Conservation (phyloP, 345 rosid genomes). For the Corchorus olitorius region DNA sequence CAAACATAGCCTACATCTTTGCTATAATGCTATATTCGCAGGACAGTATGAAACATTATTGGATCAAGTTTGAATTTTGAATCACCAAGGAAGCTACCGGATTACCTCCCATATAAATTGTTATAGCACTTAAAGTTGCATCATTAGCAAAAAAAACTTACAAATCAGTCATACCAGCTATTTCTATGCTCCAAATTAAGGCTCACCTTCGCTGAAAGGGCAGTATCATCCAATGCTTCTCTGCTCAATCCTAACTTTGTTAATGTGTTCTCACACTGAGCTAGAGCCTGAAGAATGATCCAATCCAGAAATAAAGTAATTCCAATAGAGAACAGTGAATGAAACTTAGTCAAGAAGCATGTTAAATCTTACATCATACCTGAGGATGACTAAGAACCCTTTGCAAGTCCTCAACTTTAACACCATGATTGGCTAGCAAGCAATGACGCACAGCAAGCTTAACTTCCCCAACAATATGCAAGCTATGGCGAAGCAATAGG, state of each 20-base stretch:
- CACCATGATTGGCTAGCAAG: conserved; percentile 88
- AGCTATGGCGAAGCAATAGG: conserved; percentile 82
- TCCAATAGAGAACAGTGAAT: background rate
- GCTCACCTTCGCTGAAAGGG: conserved; percentile 94
- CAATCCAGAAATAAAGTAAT: background rate
- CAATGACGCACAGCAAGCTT: conserved; percentile 90
- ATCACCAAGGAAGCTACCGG: background rate
- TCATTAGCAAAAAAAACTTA: background rate
- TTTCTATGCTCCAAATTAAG: conserved; percentile 10
- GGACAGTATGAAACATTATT: conserved; percentile 5
- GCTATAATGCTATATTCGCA: background rate
- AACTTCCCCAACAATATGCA: conserved; percentile 98
- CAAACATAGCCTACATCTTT: background rate
- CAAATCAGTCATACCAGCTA: background rate
- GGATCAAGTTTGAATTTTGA: background rate
- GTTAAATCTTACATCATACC: conserved; percentile 40
- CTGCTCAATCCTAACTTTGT: conserved; percentile 79
- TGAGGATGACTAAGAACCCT: conserved; percentile 99
- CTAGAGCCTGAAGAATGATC: conserved; percentile 71
- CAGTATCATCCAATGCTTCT: conserved; percentile 95
- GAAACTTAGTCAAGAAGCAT: conserved; percentile 11
- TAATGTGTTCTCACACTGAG: conserved; percentile 91
- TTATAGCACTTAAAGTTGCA: background rate
- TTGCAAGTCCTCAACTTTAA: conserved; percentile 66
- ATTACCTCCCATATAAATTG: background rate